Evolutionary conservation across 257 asterid genomes (phyloP), one percentile per base, ranked within the genome.

Genomic region (Salvia splendens): DNA sequence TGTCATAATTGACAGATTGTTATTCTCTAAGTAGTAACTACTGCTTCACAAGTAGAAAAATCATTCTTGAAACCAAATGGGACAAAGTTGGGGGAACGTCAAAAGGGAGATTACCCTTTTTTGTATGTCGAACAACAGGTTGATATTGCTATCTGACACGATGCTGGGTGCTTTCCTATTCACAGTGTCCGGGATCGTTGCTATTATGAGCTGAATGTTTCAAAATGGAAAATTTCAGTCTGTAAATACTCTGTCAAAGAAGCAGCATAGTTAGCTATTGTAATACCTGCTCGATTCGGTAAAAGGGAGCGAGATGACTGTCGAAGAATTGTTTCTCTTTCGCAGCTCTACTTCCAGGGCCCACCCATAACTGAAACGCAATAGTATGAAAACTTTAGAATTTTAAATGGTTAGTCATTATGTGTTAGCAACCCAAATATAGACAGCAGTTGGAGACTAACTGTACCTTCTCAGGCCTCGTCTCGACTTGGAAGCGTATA

Each of bases 261-360:
- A 50, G 64, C 56, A 36, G 46, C 20, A 38, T 30, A 16, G 60
- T 49, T 16, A 33, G 72, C 51, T 14, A 47, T 59, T 5, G 45
- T 61, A 36, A 51, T 72, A 94, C 99, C 99, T 91, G 96, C 84
- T 94, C 98, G 9, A 94, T 94, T 81, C 99, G 84, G 82, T 94
- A 94, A 77, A 94, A 94, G 6, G 99, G 98, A 58, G 97, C 87
- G 61, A 94, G 96, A 74, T 88, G 97, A 65, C 69, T 88, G 83
- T 94, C 99, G 63, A 94, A 91, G 73, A 87, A 88, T 63, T 79
- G 81, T 74, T 94, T 94, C 88, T 94, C 99, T 76, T 85, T 85
- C 41, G 99, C 98, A 78, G 98, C 99, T 94, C 91, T 80, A 75
- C 99, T 94, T 70, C 96, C 95, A 15, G 85, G 99, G 62, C 97